A percentile compares a stretch with the other conserved stretches of the same genome.
phyloP scores from a whole-genome alignment of 495 filamentous ascomycete species.

The Neurospora intermedia region DNA sequence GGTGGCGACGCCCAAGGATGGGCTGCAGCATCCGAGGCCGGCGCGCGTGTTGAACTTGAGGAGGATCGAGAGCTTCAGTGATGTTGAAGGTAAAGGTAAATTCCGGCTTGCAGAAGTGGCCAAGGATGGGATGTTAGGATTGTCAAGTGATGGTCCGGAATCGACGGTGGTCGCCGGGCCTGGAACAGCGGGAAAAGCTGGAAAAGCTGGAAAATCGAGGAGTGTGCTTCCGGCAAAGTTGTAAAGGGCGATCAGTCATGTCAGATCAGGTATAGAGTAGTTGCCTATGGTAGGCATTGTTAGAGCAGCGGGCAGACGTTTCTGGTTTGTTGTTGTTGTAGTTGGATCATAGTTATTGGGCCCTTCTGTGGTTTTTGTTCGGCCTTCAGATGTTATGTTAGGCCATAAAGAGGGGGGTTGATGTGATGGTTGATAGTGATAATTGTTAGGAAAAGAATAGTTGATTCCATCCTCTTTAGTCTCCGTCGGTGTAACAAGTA shows the following conservation, averaged over 20 bases:
- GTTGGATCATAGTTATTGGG: background rate
- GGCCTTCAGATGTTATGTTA: background rate
- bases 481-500: background rate
- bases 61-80: slow-evolving; percentile 20
- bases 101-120: slow-evolving; percentile 5
- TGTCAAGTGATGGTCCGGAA: background rate
- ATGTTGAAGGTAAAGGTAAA: background rate
- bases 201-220: background rate
- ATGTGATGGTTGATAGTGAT: background rate
- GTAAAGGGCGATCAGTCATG: background rate
- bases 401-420: background rate
- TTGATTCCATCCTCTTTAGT: background rate
- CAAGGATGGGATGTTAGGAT: background rate
- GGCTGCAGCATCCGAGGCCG: slow-evolving; percentile 25
- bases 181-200: background rate
- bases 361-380: background rate
- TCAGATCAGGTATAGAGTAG: background rate
- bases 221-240: background rate
- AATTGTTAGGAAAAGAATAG: background rate
- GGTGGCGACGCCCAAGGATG: slow-evolving; percentile 17
- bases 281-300: background rate
- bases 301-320: background rate
- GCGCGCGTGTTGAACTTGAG: slow-evolving; percentile 21
- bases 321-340: background rate
- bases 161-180: background rate